Evolutionary conservation across 441 rosid species (phyloP).

Genomic region (Pelargonium australe): DNA sequence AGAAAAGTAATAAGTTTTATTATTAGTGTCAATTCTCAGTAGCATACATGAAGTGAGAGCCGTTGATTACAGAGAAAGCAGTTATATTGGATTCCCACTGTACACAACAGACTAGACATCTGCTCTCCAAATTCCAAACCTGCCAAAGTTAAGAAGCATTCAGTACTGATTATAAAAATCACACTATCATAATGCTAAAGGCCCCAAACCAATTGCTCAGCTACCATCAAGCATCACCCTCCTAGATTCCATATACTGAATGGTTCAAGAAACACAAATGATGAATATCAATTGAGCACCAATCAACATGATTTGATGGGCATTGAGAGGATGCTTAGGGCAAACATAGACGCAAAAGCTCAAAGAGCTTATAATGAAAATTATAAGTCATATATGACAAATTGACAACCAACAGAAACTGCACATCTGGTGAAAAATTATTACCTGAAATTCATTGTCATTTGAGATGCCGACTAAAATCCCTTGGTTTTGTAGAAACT

Average conservation of each 20-base stretch:
- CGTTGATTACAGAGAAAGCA: slow-evolving; percentile 50
- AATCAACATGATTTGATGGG: not conserved
- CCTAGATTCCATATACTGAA: not conserved
- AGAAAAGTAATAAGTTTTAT: slow-evolving; percentile 1
- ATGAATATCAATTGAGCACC: not conserved
- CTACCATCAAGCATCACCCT: not conserved
- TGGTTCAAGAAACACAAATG: not conserved
- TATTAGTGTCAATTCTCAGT: slow-evolving; percentile 13
- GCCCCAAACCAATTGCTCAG: not conserved
- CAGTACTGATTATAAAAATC: not conserved
- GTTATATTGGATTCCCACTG: slow-evolving; percentile 66
- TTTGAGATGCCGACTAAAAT: slow-evolving; percentile 49
- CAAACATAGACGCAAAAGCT: not conserved
- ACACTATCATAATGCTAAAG: not conserved
- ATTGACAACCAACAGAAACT: not conserved
- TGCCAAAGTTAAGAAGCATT: slow-evolving; percentile 23
- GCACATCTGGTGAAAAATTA: slow-evolving; percentile 10
- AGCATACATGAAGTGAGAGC: slow-evolving; percentile 52
- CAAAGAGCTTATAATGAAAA: not conserved
- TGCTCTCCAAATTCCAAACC: slow-evolving; percentile 62
- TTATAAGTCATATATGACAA: slow-evolving; percentile 11
- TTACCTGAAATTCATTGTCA: slow-evolving; percentile 59
- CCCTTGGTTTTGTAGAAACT: slow-evolving; percentile 67
- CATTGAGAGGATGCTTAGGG: not conserved
- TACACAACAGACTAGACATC: slow-evolving; percentile 36